Conservation (phyloP, 164 flowering plant species). For the Stephania japonica region DNA sequence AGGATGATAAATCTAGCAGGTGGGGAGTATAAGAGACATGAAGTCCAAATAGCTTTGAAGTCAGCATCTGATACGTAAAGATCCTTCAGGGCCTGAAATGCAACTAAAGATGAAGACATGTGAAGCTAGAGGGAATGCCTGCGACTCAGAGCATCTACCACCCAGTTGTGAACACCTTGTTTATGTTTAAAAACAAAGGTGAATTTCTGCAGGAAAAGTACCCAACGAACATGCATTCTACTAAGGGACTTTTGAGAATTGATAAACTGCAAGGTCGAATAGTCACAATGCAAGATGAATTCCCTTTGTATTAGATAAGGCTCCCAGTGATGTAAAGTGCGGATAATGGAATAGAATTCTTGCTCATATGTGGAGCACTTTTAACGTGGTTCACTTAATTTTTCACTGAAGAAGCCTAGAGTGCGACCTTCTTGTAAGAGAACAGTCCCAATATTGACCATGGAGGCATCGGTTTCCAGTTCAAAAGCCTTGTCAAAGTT, state of each 20-base stretch:
- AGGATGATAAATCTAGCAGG: neutral
- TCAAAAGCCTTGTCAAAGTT: neutral
- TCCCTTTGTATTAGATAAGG: neutral
- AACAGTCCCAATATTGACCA: neutral
- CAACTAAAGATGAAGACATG: neutral
- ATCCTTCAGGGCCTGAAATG: neutral
- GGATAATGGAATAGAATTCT: neutral
- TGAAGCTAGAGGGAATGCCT: neutral
- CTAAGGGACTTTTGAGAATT: neutral
- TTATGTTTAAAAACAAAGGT: neutral
- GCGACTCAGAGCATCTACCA: neutral
- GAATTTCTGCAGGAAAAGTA: neutral
- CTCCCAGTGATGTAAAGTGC: neutral
- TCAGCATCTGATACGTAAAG: neutral
- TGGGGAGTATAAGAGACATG: no score
- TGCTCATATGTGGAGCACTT: neutral
- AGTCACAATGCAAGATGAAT: neutral
- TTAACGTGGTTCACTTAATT: neutral
- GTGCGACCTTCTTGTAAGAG: neutral
- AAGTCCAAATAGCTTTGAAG: neutral
- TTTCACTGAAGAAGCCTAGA: neutral
- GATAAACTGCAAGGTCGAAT: neutral
- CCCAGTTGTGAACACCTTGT: neutral
- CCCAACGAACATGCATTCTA: constrained; percentile 2
- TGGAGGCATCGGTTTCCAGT: neutral